A percentile compares a stretch with the other conserved stretches of the same genome.
Evolutionary conservation across 139 green algal species (phyloP).

Genomic region (Spirogloea muscicola): DNA sequence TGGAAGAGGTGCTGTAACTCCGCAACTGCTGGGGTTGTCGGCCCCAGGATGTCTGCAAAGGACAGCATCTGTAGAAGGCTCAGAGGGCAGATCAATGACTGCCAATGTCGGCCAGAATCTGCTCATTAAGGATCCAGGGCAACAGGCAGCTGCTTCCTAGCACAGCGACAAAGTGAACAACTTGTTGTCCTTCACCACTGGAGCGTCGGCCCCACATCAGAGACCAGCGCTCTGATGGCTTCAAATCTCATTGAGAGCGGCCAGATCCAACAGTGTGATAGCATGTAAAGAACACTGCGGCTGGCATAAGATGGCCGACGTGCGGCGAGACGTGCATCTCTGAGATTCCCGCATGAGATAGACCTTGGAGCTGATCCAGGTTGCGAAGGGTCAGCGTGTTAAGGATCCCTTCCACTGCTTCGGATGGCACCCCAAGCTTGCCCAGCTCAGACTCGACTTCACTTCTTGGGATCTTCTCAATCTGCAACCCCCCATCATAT

Average conservation of each 20-base stretch:
- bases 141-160: no score
- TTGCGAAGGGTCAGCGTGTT: background rate
- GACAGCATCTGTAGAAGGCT: background rate
- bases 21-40: constrained; percentile 54
- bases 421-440: constrained; percentile 1
- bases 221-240: no score
- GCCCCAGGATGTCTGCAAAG: constrained; percentile 16
- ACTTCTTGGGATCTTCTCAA: constrained; percentile 75
- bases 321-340: background rate
- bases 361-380: constrained; percentile 20
- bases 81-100: no score
- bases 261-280: no score
- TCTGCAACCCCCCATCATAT: constrained; percentile 32
- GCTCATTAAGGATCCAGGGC: background rate
- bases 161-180: no score
- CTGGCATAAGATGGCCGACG: no score
- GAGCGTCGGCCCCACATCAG: no score
- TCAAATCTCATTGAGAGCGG: no score
- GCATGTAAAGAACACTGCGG: no score
- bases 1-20: constrained; percentile 80
- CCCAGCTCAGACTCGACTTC: constrained; percentile 72
- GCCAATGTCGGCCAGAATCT: no score
- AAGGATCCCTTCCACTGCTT: constrained; percentile 31
- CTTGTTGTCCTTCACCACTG: no score
- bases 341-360: background rate